Conservation (phyloP, 2,329 filamentous ascomycete genomes). For the Didymella pomorum region DNA sequence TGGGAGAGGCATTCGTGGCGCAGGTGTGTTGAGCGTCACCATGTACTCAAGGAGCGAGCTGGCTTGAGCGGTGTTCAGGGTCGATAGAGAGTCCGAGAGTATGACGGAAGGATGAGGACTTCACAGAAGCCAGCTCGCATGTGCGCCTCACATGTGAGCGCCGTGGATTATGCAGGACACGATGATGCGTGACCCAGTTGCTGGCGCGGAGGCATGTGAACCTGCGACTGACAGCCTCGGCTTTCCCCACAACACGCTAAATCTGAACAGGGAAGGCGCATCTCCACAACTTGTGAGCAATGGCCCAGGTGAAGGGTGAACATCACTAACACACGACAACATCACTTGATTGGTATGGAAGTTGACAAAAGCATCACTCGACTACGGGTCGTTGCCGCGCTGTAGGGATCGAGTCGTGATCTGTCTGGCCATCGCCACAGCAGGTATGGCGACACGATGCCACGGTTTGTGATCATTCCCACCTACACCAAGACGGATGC, state of each 20-base stretch:
- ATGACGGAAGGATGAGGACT: not conserved
- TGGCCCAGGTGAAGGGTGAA: not conserved
- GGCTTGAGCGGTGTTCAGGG: not conserved
- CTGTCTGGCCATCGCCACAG: not conserved
- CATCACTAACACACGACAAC: not conserved
- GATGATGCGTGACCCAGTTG: slow-evolving; percentile 21
- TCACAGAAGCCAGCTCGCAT: slow-evolving; percentile 1
- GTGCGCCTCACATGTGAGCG: slow-evolving; percentile 19
- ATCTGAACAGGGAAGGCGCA: not conserved
- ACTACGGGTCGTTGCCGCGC: not conserved
- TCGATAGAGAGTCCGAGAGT: not conserved
- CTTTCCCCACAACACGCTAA: slow-evolving; percentile 29
- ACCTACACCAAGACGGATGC: not conserved
- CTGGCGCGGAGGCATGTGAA: slow-evolving; percentile 33
- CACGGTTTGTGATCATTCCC: not conserved
- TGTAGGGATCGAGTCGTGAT: not conserved
- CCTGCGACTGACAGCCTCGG: slow-evolving; percentile 30
- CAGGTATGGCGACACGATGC: not conserved
- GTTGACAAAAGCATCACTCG: not conserved
- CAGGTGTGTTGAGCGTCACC: slow-evolving; percentile 13
- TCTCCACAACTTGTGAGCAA: not conserved
- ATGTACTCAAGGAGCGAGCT: not conserved
- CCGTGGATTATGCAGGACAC: slow-evolving; percentile 13
- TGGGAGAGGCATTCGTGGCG: slow-evolving; percentile 30
- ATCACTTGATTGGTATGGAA: not conserved